These are phyloP conservation scores for Boletus rubropictus DNA, from an alignment of 768 basidiomycete genomes.

Conservation along the genomic window DNA sequence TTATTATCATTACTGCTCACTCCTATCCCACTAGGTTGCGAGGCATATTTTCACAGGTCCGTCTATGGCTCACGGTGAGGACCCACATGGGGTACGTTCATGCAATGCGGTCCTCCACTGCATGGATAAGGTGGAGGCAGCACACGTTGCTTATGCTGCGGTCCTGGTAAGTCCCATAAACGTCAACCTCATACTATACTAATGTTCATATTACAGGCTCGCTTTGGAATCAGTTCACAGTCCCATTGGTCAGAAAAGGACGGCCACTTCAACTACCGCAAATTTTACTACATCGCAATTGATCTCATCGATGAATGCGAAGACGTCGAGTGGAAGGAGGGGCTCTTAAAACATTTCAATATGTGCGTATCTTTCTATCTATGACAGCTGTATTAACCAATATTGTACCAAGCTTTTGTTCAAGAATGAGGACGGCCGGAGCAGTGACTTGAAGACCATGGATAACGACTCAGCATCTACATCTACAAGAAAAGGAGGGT, in stretches of 20 bases:
- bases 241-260: conserved; percentile 5
- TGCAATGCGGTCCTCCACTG: neutral
- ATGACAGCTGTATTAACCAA: neutral
- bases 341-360: neutral
- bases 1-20: neutral
- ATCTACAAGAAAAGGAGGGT: neutral
- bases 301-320: neutral
- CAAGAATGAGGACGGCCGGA: neutral
- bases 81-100: neutral
- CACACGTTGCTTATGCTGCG: conserved; percentile 1
- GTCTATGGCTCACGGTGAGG: neutral
- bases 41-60: neutral
- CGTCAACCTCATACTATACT: neutral
- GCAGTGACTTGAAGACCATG: neutral
- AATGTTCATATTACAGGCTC: neutral
- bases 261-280: conserved; percentile 1
- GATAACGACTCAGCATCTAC: no score
- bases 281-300: neutral
- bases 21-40: neutral
- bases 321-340: neutral
- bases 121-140: neutral
- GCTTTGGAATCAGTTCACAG: conserved; percentile 4
- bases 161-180: neutral
- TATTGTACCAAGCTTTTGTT: neutral
- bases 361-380: neutral